Conservation (phyloP, 805 yeast genomes). For the Wickerhamomyces silvicola region DNA sequence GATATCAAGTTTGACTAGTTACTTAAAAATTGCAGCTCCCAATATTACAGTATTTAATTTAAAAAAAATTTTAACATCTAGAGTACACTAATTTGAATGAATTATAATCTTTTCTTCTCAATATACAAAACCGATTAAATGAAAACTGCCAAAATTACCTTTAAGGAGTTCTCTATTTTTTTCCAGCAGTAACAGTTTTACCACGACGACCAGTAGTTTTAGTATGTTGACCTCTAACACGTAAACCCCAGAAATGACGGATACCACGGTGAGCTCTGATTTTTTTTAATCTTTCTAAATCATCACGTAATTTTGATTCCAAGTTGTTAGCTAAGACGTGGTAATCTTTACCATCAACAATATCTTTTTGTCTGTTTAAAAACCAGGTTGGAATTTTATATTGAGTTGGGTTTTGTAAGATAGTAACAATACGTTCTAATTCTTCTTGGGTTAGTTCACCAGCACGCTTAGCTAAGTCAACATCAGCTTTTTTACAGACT, state of each 20-base stretch:
- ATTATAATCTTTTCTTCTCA: too few species aligned
- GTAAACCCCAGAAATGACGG: slow-evolving; percentile 99
- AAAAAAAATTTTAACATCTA: not conserved
- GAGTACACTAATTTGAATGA: too few species aligned
- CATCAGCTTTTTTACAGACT: slow-evolving; percentile 99
- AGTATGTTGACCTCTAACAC: slow-evolving; percentile 99
- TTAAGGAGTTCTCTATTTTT: too few species aligned
- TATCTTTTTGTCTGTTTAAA: slow-evolving; percentile 99
- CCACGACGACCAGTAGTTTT: slow-evolving; percentile 99
- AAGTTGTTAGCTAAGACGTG: slow-evolving; percentile 98
- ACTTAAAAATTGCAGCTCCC: not conserved
- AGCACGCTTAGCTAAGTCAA: slow-evolving; percentile 96
- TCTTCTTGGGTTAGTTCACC: slow-evolving; percentile 99
- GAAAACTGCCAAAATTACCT: too few species aligned
- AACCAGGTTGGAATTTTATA: slow-evolving; percentile 99
- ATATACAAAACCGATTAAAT: slow-evolving; percentile 4
- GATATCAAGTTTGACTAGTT: not conserved
- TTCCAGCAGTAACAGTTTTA: slow-evolving; percentile 24
- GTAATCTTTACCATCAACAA: slow-evolving; percentile 97
- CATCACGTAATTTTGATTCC: slow-evolving; percentile 99
- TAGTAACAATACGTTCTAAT: slow-evolving; percentile 99
- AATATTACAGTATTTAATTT: not conserved
- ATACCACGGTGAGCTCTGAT: slow-evolving; percentile 99
- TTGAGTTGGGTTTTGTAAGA: slow-evolving; percentile 99
- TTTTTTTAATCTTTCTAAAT: slow-evolving; percentile 99